phyloP scores from a whole-genome alignment of 179 eudicot species.

The Drosera spatulata region DNA sequence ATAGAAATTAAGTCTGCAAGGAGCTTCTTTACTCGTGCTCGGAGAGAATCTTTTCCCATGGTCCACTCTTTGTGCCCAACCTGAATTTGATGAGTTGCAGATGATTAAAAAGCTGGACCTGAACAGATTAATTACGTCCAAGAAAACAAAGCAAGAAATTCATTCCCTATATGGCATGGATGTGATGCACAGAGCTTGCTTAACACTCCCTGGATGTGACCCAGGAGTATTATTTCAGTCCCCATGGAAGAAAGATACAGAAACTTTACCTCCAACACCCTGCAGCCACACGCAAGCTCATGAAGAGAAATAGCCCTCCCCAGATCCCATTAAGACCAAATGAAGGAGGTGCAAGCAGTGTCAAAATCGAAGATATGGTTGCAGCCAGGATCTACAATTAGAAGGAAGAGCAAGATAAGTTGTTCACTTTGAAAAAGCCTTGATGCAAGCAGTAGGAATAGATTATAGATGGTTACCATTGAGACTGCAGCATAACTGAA shows the following conservation, averaged over 20 bases:
- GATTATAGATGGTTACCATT: conserved; percentile 33
- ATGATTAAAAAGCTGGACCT: neutral
- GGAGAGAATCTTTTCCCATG: conserved; percentile 65
- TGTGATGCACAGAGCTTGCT: neutral
- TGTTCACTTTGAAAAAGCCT: neutral
- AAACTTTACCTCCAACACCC: conserved; percentile 65
- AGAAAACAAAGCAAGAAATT: neutral
- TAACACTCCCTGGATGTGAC: neutral
- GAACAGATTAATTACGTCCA: too few species aligned
- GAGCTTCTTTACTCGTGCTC: conserved; percentile 22
- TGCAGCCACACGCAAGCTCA: conserved; percentile 80
- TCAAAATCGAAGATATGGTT: conserved; percentile 49
- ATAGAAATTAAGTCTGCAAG: too few species aligned
- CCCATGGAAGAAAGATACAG: neutral
- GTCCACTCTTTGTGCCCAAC: conserved; percentile 59
- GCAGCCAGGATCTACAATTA: conserved; percentile 52
- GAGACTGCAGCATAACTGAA: conserved; percentile 86
- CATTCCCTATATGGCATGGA: neutral
- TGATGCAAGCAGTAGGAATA: neutral
- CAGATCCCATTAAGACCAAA: conserved; percentile 79
- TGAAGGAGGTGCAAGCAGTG: conserved; percentile 51
- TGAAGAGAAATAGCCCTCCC: conserved; percentile 78
- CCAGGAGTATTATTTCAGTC: neutral
- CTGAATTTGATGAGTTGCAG: conserved; percentile 18
- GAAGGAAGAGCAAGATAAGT: neutral